Base-by-base conservation (phyloP, 1,284 basidiomycete genomes). In the Pseudozyma sp. region DNA sequence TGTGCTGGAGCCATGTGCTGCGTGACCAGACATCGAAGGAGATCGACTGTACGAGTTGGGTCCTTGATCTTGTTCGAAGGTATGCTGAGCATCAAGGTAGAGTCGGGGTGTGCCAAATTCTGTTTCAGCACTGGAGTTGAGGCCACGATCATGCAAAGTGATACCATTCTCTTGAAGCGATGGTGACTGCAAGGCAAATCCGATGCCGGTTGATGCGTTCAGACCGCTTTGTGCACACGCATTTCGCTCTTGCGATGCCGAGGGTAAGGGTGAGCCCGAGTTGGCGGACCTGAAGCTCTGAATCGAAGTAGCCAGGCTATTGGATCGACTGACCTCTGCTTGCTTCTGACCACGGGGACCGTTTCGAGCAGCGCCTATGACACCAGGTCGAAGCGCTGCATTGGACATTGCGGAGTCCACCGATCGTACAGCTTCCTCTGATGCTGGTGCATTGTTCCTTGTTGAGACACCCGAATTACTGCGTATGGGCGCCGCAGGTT, bases 41-140 rank as follows among this genome's bases (percentile, higher is more conserved):
- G 59, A 21, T 13, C 69, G 63, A 18, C 49, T 53, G 31, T 67
- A 58, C 16, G 60, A 35, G 1, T 21, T 38, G 10, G 58, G 42
- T 5, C 39, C 51, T 4, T 48, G 53, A 16, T 53, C 52, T 36
- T 58, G 62, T 42, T 60, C 67, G 21, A 70, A 59, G 18, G 60
- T 55, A 42, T 69, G 71, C 38, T 76, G 73, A 14, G 60, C 65
- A 31, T 76, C 73, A 39, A 76, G 53, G 19, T 64, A 65, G 21
- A 76, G 69, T 34, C 65, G 54, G 0, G 73, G 73, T 2, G 73
- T 76, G 43, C 73, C 73, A 18, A 59, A 65, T 5, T 76, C 73
- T 5, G 73, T 56, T 25, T 76, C 68, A 9, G 50, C 55, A 38
- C 51, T 63, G 14, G 40, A 39, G 12, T 69, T 61, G 39, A 51